Conservation (phyloP, 2,329 filamentous ascomycete genomes). For the Arthroderma uncinatum region DNA sequence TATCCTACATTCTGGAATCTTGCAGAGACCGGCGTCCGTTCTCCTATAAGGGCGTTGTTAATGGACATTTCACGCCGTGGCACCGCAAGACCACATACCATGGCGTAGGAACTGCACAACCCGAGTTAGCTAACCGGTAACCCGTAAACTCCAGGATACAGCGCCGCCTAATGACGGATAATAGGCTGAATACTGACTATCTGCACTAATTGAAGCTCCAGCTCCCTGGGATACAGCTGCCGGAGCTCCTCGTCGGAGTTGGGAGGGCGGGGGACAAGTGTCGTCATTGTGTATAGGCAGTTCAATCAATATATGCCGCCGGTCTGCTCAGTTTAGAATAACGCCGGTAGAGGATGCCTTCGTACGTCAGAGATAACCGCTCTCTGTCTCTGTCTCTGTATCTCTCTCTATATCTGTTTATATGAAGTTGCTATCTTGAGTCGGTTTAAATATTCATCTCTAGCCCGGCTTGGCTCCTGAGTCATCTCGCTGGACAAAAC, state of each 20-base stretch:
- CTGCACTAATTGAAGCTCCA: conserved; percentile 84
- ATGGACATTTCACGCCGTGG: neutral
- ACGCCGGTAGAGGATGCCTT: too few relatives aligned
- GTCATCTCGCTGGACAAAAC: too few relatives aligned
- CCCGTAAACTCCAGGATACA: too few relatives aligned
- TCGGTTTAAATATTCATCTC: too few relatives aligned
- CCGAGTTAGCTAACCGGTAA: conserved; percentile 1
- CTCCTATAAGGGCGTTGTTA: conserved; percentile 33
- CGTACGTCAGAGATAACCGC: too few relatives aligned
- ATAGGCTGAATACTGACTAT: conserved; percentile 42
- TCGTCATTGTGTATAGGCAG: conserved; percentile 53
- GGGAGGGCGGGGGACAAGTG: conserved; percentile 58
- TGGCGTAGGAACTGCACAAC: conserved; percentile 53
- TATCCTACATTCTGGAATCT: conserved; percentile 63
- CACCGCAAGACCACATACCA: conserved; percentile 33
- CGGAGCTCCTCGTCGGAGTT: conserved; percentile 74
- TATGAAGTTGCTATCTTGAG: too few relatives aligned
- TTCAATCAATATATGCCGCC: too few relatives aligned
- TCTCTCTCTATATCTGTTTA: too few relatives aligned
- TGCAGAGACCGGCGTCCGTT: conserved; percentile 74
- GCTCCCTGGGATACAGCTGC: conserved; percentile 63
- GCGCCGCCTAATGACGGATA: neutral
- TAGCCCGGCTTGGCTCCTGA: too few relatives aligned
- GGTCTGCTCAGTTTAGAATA: too few relatives aligned
- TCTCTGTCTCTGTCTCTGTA: too few relatives aligned